Evolutionary conservation across 164 flowering plant genomes (phyloP), one percentile per base, ranked within the genome.

Genomic region (Piper betle): DNA sequence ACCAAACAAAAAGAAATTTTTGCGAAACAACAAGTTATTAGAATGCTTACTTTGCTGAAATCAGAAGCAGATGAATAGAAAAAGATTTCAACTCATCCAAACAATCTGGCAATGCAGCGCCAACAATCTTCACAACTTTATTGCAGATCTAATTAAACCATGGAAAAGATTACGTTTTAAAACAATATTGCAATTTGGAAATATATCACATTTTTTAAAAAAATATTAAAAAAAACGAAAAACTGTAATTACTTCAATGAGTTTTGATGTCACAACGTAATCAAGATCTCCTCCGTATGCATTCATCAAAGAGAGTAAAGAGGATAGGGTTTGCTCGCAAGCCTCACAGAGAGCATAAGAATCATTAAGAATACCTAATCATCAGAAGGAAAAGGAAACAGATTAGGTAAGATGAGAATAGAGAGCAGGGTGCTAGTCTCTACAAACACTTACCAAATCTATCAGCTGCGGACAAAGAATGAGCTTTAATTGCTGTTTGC

Each of bases 341-440:
- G 91, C 94, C 86, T 79, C 78, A 65, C 82, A 91, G 59, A 94
- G 83, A 38, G 99, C 91, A 80, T 66, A 87, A 19, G 89, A 78
- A 66, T 94, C 97, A 62, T 91, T 97, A 84, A 94, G 72, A 70
- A 94, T 73, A 6, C 99, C 99, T 94, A 85, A 62, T 10, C 60
- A 64, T 52, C 59, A 60, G 69, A 46, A 46, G 50, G 10, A 12
- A 46, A 46, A 46, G 10, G 50, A 46, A 6, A 46, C 11, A 46
- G 3, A 46, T 46, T 46, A 46, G 50, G 15, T 46, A 12, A 38
- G 1, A 53, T 3, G 33, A 56, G 39, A 33, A 6, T 52, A 33
- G 2, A 25, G 61, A 20, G 3, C 55, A n/a, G 9, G 54, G 10
- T 15, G 6, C 20, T n/a, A 9, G 59, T 17, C 42, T 9, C 40